Base-by-base conservation (phyloP, 208 protist genomes). In the Trypanosoma avium region DNA sequence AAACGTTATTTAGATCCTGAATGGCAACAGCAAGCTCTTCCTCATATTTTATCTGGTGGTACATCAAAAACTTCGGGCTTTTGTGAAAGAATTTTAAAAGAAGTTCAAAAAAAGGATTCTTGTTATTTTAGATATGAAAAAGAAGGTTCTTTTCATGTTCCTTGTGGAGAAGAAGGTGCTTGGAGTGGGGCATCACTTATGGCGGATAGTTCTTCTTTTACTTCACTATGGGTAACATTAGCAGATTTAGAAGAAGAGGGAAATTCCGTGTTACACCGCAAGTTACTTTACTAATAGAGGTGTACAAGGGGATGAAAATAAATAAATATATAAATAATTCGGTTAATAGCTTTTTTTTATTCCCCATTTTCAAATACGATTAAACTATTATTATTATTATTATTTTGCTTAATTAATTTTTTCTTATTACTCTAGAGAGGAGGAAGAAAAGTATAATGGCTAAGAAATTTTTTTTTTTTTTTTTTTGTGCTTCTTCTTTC, bases 151-250 rank as follows among this genome's bases (percentile, higher is more conserved):
- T 71, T 90, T 29, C 26, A 57, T 21, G 53, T 77, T 22, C 59
- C 62, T 10, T 33, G 49, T 50, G 57, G 68, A 12, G 60, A 48
- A 15, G 79, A 90, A 29, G 84, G 82, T 1, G 82, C 86, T 27
- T 95, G 90, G 87, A 65, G 59, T 1, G 90, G 90, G 8, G 87
- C 84, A 5, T 90, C 86, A n/a, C 68, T 95, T 46, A 78, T 81
- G 7, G 85, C 90, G 6, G 73, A 78, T 7, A 91, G 82, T 67
- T 89, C 86, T 0, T 79, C 86, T 15, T 93, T 95, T 67, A 61
- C 75, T 4, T 75, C 90, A 13, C 50, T 95, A 32, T 95, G 90
- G 87, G 73, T 95, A 26, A 91, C 84, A 27, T 69, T 76, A 0
- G 60, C 70, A 0, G 86, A 95, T 63, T 81, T 83, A 72, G 75